Evolutionary conservation across 2,329 filamentous ascomycete genomes (phyloP).

Genomic region (Aspergillus novoparasiticus): DNA sequence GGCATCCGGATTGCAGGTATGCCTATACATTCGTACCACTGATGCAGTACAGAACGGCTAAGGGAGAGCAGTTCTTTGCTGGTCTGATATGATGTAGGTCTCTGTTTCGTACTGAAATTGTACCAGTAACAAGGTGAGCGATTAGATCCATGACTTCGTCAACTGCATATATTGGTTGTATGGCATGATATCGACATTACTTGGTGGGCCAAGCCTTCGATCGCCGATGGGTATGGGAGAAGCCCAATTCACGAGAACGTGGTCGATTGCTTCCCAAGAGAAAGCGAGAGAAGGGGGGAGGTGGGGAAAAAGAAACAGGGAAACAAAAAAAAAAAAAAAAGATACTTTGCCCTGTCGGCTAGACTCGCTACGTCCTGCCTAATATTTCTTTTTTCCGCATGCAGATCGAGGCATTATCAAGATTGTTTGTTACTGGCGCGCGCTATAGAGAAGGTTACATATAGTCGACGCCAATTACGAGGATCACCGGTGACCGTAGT

Average conservation of each 20-base stretch:
- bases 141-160: neutral
- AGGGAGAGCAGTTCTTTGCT: neutral
- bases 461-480: slow-evolving; percentile 3
- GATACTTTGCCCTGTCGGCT: neutral
- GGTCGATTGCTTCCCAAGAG: neutral
- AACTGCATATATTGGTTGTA: neutral
- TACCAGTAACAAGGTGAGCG: neutral
- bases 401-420: neutral
- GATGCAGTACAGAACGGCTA: neutral
- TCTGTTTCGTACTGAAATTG: neutral
- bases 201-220: neutral
- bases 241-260: neutral
- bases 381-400: neutral
- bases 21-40: neutral
- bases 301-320: no score
- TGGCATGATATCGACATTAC: neutral
- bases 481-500: neutral
- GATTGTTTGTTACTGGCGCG: neutral
- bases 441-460: neutral
- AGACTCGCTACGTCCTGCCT: neutral
- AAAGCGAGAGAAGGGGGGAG: neutral
- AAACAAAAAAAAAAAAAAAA: no score
- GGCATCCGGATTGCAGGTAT: neutral
- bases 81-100: neutral
- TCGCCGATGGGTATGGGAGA: neutral